These are phyloP conservation scores for Leccinum imitatum DNA, from an alignment of 768 basidiomycete species.

Conservation along the genomic window DNA sequence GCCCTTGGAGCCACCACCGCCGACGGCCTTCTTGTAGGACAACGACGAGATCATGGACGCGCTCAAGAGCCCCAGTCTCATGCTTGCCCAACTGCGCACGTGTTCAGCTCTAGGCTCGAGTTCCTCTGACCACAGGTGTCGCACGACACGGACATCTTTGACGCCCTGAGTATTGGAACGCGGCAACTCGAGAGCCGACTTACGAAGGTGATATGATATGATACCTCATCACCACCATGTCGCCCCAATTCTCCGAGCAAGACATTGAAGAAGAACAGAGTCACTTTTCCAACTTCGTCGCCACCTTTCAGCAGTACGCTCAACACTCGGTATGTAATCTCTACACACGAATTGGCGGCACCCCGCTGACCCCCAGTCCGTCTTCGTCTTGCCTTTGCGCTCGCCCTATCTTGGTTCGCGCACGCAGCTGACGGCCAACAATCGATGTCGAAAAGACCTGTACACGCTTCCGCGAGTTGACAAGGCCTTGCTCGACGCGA, in stretches of 20 bases:
- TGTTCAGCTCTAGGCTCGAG: conserved; percentile 25
- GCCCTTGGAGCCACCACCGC: background rate
- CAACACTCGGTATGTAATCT: conserved; percentile 50
- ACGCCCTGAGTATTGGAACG: too few species aligned
- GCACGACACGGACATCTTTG: too few species aligned
- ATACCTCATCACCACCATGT: conserved; percentile 13
- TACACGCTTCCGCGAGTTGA: conserved; percentile 68
- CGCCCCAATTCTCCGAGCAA: conserved; percentile 29
- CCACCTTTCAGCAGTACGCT: conserved; percentile 73
- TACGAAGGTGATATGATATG: background rate
- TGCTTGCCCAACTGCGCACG: conserved; percentile 95
- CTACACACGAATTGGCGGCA: background rate
- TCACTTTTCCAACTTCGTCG: conserved; percentile 75
- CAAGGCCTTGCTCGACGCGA: conserved; percentile 58
- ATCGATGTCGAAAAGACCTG: conserved; percentile 73
- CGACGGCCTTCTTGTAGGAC: conserved; percentile 51
- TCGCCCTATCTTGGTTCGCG: background rate
- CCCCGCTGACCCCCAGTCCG: background rate
- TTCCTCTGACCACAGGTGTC: too few species aligned
- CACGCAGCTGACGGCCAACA: conserved; percentile 54
- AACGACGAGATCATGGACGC: conserved; percentile 98
- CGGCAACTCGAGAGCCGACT: background rate
- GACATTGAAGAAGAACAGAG: conserved; percentile 56
- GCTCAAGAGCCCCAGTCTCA: conserved; percentile 92
- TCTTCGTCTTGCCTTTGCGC: background rate